Percentiles rank a stretch among this genome's conserved stretches.
phyloP scores from a whole-genome alignment of 2,329 filamentous ascomycete species.

The Fusarium sp. region DNA sequence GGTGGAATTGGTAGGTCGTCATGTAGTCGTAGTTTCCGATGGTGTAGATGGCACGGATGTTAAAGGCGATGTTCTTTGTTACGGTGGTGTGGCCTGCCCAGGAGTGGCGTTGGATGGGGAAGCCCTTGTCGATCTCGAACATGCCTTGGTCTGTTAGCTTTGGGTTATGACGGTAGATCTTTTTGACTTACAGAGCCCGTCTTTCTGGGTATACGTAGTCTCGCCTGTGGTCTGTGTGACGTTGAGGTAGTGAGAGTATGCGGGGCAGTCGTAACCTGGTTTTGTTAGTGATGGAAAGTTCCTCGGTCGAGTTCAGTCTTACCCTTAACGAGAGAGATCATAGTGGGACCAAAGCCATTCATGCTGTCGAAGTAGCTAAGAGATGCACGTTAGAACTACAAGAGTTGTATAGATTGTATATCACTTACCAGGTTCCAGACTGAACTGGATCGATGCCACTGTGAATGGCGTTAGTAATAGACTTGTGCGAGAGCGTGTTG shows the following conservation, averaged over 20 bases:
- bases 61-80: constrained; percentile 2
- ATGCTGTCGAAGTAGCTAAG: constrained; percentile 4
- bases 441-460: neutral
- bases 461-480: accelerated
- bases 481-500: accelerated
- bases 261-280: neutral
- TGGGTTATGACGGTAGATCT: too few relatives aligned
- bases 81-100: neutral
- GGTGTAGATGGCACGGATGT: constrained; percentile 2
- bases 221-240: neutral
- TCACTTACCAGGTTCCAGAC: neutral
- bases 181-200: neutral
- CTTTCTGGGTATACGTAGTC: neutral
- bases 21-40: constrained; percentile 9
- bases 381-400: accelerated
- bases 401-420: accelerated
- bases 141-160: neutral
- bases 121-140: constrained; percentile 5
- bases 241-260: neutral
- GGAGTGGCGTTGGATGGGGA: constrained; percentile 2
- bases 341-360: neutral
- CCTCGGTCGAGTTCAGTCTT: neutral
- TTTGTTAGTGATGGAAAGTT: accelerated
- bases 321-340: constrained; percentile 6
- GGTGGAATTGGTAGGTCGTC: neutral